These are phyloP conservation scores for Boletellus sp. DNA, from an alignment of 768 basidiomycete genomes.

Conservation along the genomic window DNA sequence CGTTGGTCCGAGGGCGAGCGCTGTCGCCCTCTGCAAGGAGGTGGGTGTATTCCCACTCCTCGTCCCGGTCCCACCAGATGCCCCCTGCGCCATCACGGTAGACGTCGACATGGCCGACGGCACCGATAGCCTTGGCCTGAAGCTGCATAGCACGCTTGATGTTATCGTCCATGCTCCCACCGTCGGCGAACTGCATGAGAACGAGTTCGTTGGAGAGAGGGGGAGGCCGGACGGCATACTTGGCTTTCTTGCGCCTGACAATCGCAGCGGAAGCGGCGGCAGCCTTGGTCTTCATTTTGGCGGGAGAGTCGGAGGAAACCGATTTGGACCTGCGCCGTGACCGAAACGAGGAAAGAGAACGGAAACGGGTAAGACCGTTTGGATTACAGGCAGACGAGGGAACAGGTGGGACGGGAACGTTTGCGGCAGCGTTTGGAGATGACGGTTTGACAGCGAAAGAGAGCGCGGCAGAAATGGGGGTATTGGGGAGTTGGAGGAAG, in stretches of 20 bases:
- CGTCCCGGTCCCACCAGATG: conserved; percentile 70
- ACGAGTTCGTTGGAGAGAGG: conserved; percentile 64
- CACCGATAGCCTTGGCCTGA: conserved; percentile 46
- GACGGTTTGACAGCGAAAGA: conserved; percentile 8
- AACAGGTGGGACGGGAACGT: conserved; percentile 17
- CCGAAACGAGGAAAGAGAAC: conserved; percentile 50
- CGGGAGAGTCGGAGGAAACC: conserved; percentile 25
- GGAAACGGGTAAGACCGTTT: conserved; percentile 42
- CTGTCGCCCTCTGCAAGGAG: conserved; percentile 45
- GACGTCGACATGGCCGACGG: conserved; percentile 43
- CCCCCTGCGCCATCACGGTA: conserved; percentile 60
- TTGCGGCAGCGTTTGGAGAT: conserved; percentile 3
- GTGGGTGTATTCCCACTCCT: conserved; percentile 65
- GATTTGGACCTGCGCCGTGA: conserved; percentile 38
- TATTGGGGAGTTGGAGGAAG: conserved; percentile 56
- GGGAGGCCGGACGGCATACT: conserved; percentile 43
- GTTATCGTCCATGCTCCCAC: conserved; percentile 55
- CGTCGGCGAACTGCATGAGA: conserved; percentile 65
- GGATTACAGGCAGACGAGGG: conserved; percentile 15
- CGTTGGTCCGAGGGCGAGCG: conserved; percentile 19
- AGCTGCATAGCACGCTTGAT: conserved; percentile 51
- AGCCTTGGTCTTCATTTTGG: conserved; percentile 19
- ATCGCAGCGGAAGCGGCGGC: conserved; percentile 30
- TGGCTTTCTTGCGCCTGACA: conserved; percentile 49
- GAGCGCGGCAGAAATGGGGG: conserved; percentile 34